A percentile compares a stretch with the other conserved stretches of the same genome.
phyloP scores from a whole-genome alignment of 306 rosid species.

The Fragaria nilgerrensis region DNA sequence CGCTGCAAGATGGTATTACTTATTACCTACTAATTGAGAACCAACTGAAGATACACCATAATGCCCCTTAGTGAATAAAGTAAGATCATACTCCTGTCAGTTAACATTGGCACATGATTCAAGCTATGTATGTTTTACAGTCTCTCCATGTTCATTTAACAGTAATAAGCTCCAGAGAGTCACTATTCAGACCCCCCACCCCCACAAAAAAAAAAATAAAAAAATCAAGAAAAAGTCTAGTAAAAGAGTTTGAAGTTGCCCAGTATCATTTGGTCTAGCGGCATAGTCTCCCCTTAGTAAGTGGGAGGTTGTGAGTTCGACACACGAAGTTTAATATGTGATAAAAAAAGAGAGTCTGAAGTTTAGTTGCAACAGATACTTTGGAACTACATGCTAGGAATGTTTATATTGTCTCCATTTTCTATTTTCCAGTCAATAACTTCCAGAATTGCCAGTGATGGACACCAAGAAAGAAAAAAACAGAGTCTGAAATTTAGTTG shows the following conservation, averaged over 20 bases:
- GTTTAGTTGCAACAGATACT: slow-evolving; percentile 34
- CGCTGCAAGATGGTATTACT: neutral
- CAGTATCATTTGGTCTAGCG: too few species aligned
- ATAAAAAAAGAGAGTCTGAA: neutral
- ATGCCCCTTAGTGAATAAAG: neutral
- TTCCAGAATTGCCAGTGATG: neutral
- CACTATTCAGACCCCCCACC: neutral
- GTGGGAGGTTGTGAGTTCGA: too few species aligned
- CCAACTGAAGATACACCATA: neutral
- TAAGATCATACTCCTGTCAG: neutral
- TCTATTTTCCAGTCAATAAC: neutral
- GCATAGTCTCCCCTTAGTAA: too few species aligned
- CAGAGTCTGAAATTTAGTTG: neutral
- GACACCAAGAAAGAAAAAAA: neutral
- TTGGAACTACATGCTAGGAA: slow-evolving; percentile 37
- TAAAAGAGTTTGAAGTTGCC: neutral
- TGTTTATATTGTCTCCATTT: neutral
- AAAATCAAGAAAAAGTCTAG: too few species aligned
- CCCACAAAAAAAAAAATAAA: too few species aligned
- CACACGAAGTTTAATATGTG: too few species aligned
- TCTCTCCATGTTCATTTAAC: neutral
- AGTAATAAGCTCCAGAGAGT: neutral
- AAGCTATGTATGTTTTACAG: neutral
- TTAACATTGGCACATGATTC: neutral
- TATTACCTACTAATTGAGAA: neutral